These are phyloP conservation scores for Tetrahymena malaccensis DNA, from an alignment of 73 alveolate genomes.

Conservation along the genomic window DNA sequence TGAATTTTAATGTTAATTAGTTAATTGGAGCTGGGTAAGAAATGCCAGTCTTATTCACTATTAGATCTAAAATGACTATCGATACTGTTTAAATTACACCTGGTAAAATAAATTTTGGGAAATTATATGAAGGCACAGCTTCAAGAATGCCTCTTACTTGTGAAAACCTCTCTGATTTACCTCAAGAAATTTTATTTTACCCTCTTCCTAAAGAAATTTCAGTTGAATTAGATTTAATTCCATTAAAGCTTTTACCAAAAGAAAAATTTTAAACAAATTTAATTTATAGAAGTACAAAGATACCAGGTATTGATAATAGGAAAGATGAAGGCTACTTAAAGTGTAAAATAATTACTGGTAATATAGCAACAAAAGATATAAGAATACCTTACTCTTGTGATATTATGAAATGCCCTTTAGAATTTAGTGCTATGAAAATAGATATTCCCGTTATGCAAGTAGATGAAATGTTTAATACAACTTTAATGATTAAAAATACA, in stretches of 20 bases:
- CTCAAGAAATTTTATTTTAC: constrained; percentile 84
- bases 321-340: constrained; percentile 59
- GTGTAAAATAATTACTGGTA: constrained; percentile 67
- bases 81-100: constrained; percentile 68
- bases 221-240: constrained; percentile 80
- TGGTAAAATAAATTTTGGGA: constrained; percentile 69
- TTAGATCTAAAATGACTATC: constrained; percentile 53
- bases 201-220: constrained; percentile 85
- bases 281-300: constrained; percentile 64
- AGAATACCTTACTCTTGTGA: constrained; percentile 61
- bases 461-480: constrained; percentile 58
- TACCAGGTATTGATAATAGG: constrained; percentile 47
- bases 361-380: constrained; percentile 73
- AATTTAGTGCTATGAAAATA: constrained; percentile 45
- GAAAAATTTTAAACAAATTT: constrained; percentile 69
- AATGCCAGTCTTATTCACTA: constrained; percentile 70
- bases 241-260: constrained; percentile 72
- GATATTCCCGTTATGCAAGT: constrained; percentile 73
- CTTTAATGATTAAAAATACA: constrained; percentile 50
- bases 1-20: neutral
- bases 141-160: constrained; percentile 70
- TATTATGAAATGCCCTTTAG: constrained; percentile 66
- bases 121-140: constrained; percentile 66
- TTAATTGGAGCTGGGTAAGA: constrained; percentile 79
- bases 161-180: constrained; percentile 80